Conservation (phyloP, 1,284 basidiomycete species). For the Puccinia novopanici region DNA sequence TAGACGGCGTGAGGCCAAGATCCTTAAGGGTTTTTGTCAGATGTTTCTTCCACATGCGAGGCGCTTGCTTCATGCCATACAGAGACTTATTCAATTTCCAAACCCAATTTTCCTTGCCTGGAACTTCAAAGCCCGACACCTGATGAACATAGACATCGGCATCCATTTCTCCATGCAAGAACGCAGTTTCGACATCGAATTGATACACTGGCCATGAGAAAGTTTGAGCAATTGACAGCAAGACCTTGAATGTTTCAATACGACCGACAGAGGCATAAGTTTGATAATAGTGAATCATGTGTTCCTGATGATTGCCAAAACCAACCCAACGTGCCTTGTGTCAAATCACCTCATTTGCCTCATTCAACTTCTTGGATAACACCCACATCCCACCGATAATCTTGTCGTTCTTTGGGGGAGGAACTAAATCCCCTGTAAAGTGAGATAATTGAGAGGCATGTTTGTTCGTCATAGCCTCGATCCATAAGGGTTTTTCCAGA, state of each 20-base stretch:
- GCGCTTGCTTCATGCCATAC: too few species aligned
- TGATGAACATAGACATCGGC: too few species aligned
- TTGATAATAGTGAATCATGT: not conserved
- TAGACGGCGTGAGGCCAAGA: not conserved
- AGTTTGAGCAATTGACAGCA: not conserved
- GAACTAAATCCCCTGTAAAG: not conserved
- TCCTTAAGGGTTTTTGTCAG: too few species aligned
- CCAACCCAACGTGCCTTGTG: constrained; percentile 20
- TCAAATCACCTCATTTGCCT: not conserved
- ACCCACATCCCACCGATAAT: constrained; percentile 24
- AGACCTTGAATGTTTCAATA: not conserved
- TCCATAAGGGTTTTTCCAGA: too few species aligned
- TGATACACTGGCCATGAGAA: not conserved
- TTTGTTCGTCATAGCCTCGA: too few species aligned
- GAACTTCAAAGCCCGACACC: too few species aligned
- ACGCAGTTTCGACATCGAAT: too few species aligned
- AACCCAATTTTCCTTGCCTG: too few species aligned
- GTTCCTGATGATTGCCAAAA: constrained; percentile 17
- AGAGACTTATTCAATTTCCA: too few species aligned
- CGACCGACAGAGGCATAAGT: constrained; percentile 1
- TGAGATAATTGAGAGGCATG: too few species aligned
- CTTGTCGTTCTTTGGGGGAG: not conserved
- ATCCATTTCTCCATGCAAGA: too few species aligned
- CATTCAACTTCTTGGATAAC: not conserved
- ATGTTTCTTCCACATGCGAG: too few species aligned